Conservation (phyloP, 2,329 filamentous ascomycete genomes). For the Triangularia setosa region DNA sequence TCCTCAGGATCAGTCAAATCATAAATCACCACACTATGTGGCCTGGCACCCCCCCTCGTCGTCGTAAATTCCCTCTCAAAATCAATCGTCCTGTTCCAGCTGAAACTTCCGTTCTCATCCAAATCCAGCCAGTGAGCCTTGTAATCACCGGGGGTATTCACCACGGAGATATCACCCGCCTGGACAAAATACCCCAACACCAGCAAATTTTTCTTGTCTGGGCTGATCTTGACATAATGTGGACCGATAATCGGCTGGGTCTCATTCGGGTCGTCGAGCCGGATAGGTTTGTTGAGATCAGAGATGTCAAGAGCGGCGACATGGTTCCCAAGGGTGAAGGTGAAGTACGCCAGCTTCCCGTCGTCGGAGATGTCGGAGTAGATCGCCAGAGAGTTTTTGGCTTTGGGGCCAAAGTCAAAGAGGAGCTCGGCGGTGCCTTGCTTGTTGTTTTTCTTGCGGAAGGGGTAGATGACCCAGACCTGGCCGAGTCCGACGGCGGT, state of each 20-base stretch:
- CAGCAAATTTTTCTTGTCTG: constrained; percentile 60
- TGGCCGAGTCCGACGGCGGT: constrained; percentile 55
- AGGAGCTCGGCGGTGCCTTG: constrained; percentile 56
- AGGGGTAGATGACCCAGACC: constrained; percentile 63
- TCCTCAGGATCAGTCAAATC: constrained; percentile 52
- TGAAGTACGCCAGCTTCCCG: constrained; percentile 56
- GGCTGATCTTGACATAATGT: constrained; percentile 61
- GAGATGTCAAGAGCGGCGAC: constrained; percentile 59
- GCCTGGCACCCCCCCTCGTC: constrained; percentile 53
- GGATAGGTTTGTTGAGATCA: constrained; percentile 56
- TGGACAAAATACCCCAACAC: constrained; percentile 66
- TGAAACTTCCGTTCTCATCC: constrained; percentile 48
- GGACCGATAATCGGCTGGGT: constrained; percentile 57
- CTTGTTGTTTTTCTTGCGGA: constrained; percentile 48
- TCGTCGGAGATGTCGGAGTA: constrained; percentile 58
- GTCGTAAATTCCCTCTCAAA: constrained; percentile 49
- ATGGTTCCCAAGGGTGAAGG: constrained; percentile 58
- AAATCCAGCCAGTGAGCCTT: constrained; percentile 61
- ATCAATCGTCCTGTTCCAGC: constrained; percentile 58
- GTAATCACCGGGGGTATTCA: constrained; percentile 60
- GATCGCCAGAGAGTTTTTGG: constrained; percentile 54
- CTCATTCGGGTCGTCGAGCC: constrained; percentile 57
- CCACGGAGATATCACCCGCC: constrained; percentile 55
- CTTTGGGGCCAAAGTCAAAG: constrained; percentile 54
- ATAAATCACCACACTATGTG: constrained; percentile 54